phyloP scores from a whole-genome alignment of 345 rosid species.

The Odontarrhena argentea region DNA sequence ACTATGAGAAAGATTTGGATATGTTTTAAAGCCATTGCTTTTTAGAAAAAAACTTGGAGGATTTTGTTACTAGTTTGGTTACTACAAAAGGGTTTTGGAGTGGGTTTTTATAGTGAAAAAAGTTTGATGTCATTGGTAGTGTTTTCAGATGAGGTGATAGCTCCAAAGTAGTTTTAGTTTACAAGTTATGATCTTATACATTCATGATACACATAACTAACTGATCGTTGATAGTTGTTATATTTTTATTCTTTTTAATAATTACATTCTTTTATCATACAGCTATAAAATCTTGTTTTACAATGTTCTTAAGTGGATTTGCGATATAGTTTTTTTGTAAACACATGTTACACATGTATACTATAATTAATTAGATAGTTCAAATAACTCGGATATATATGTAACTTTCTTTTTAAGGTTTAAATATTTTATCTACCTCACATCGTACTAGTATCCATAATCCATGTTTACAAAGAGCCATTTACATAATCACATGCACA shows the following conservation, averaged over 20 bases:
- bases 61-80: slow-evolving; percentile 23
- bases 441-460: too few species aligned
- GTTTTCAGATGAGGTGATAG: slow-evolving; percentile 24
- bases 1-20: slow-evolving; percentile 19
- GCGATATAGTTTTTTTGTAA: too few species aligned
- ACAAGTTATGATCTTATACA: slow-evolving; percentile 27
- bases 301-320: too few species aligned
- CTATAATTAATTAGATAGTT: too few species aligned
- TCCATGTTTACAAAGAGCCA: too few species aligned
- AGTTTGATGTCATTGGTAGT: slow-evolving; percentile 7
- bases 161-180: slow-evolving; percentile 29
- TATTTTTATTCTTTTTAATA: background rate
- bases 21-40: slow-evolving; percentile 27
- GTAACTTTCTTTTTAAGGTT: too few species aligned
- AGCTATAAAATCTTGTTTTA: background rate
- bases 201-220: slow-evolving; percentile 12
- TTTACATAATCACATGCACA: too few species aligned
- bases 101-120: slow-evolving; percentile 36
- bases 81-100: slow-evolving; percentile 16
- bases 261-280: background rate
- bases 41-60: background rate
- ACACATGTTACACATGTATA: too few species aligned
- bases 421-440: too few species aligned
- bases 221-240: slow-evolving; percentile 11
- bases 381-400: too few species aligned